Conservation (phyloP, 202 grass and related monocot genomes). For the Setaria viridis region DNA sequence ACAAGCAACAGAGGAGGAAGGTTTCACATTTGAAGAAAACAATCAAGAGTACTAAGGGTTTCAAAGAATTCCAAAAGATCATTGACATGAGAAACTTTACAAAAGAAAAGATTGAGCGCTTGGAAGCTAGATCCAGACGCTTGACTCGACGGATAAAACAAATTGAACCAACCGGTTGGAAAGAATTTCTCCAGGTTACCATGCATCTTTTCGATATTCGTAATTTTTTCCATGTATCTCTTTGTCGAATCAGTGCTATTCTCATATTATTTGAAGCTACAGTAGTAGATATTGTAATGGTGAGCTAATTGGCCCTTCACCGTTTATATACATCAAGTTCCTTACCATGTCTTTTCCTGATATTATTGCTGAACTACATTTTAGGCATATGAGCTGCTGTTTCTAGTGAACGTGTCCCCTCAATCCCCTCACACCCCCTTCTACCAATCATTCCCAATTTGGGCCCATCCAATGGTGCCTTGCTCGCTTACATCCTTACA, state of each 20-base stretch:
- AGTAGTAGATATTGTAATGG: constrained; percentile 12
- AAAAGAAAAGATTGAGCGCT: constrained; percentile 87
- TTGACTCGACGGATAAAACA: constrained; percentile 78
- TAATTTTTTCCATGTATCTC: constrained; percentile 34
- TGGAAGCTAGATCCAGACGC: constrained; percentile 76
- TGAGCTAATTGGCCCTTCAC: not conserved
- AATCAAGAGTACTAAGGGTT: constrained; percentile 85
- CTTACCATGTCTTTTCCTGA: constrained; percentile 35
- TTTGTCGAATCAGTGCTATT: not conserved
- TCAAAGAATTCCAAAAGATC: constrained; percentile 88
- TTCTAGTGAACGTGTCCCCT: not conserved
- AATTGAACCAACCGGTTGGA: constrained; percentile 99
- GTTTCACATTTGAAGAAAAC: constrained; percentile 94
- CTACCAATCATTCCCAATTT: constrained; percentile 6
- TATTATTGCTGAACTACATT: constrained; percentile 15
- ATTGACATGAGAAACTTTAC: constrained; percentile 86
- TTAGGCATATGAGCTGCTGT: constrained; percentile 31
- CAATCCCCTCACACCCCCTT: not conserved
- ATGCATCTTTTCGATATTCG: constrained; percentile 40
- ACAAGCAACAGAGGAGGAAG: constrained; percentile 82
- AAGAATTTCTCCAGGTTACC: constrained; percentile 94
- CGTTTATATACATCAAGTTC: constrained; percentile 23
- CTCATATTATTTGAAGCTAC: constrained; percentile 15
- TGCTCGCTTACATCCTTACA: constrained; percentile 24
- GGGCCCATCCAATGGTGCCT: constrained; percentile 27